Percentiles rank a stretch among this genome's conserved stretches.
phyloP scores from a whole-genome alignment of 108 stramenopile species.

The Licmophora abbreviata region DNA sequence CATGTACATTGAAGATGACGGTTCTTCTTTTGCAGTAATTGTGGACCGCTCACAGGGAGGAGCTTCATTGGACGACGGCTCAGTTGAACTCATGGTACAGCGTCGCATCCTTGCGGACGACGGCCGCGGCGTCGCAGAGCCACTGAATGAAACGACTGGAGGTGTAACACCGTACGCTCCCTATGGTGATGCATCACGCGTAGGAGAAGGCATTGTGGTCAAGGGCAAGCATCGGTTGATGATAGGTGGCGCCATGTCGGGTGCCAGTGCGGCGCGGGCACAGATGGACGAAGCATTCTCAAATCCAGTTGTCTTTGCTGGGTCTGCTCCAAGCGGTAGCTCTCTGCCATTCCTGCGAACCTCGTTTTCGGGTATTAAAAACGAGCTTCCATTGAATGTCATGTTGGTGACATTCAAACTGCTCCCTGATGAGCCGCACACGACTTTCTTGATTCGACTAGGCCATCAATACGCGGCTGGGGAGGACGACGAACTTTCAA shows the following conservation, averaged over 20 bases:
- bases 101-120: conserved; percentile 76
- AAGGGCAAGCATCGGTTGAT: conserved; percentile 79
- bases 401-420: conserved; percentile 53
- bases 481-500: conserved; percentile 50
- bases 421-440: conserved; percentile 10
- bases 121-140: conserved; percentile 57
- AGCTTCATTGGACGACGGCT: conserved; percentile 72
- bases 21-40: conserved; percentile 48
- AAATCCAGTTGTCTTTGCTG: conserved; percentile 61
- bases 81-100: conserved; percentile 92
- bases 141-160: conserved; percentile 77
- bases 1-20: conserved; percentile 12
- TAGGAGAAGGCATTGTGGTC: conserved; percentile 75
- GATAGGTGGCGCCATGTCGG: conserved; percentile 39
- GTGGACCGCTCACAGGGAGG: conserved; percentile 89
- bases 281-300: conserved; percentile 76
- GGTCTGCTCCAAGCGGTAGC: conserved; percentile 8
- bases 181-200: conserved; percentile 71
- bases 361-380: conserved; percentile 20
- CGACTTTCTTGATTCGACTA: conserved; percentile 61
- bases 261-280: conserved; percentile 47
- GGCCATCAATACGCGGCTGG: conserved; percentile 80
- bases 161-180: conserved; percentile 75
- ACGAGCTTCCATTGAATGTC: conserved; percentile 51
- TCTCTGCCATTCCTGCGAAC: conserved; percentile 14